Evolutionary conservation across 2,329 filamentous ascomycete genomes (phyloP), one percentile per base, ranked within the genome.

Genomic region (Ascocoryne sarcoides): DNA sequence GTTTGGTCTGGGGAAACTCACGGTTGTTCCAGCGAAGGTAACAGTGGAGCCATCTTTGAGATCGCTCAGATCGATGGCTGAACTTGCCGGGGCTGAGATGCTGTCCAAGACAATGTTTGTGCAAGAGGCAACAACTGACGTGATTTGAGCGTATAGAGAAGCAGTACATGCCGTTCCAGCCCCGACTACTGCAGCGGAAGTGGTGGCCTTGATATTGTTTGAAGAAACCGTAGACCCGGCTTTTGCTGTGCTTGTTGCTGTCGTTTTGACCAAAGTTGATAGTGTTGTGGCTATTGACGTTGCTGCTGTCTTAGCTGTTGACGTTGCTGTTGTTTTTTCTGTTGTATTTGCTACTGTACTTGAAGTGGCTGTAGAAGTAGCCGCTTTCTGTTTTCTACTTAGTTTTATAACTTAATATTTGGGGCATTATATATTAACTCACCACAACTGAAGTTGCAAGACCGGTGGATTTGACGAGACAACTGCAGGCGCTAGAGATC

Each of bases 131-230:
- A 63, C 60, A 10, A 61, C 63, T 17, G 60, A 59, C 8, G 60
- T 54, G 32, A 62, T 60, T 19, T 60, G 49, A 14, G 49, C 63
- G 32, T 70, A 67, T 35, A 66, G 63, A 34, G 65, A 73, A 53
- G 78, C 75, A 12, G 70, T 75, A 59, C 75, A 79, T 43, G 59
- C 55, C 19, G 58, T 55, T 40, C 56, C 39, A n/a, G n/a, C n/a
- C 14, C 12, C 10, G 3, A 19, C 40, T n/a, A n/a, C n/a, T n/a
- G n/a, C n/a, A 19, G 29, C 14, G 10, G 29, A 21, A 17, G 23
- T 35, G 10, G 17, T 30, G 10, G 15, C 30, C 4, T 19, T 26
- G 23, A 26, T 12, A 7, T 7, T 26, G 23, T 7, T 12, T 12
- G 23, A 26, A 26, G 23, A 26, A 26, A 26, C 23, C 7, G 7